Base-by-base conservation (phyloP, 2,329 filamentous ascomycete species). In the Ophiocordyceps robertsii region DNA sequence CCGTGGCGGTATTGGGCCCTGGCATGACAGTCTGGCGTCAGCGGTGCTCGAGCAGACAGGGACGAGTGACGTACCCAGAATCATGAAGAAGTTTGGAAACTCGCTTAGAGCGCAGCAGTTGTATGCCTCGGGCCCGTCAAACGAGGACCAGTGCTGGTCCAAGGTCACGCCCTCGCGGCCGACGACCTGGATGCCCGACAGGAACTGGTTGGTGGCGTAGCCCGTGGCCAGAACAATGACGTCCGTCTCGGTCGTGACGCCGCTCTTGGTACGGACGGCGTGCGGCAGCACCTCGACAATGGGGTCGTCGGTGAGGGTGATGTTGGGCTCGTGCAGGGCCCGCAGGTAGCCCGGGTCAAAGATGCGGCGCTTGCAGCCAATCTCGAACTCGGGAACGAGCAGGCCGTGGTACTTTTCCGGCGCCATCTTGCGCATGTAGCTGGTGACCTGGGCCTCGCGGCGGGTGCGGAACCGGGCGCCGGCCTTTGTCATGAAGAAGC, bases 61-160 rank as follows among this genome's bases (percentile, higher is more conserved):
- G 13, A 38, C 11, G 17, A 1, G 11, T 3, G 7, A 29, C 39
- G n/a, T 39, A 59, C 64, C 77, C 35, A 78, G 69, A 0, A 81
- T 57, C 44, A 80, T 64, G 58, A 82, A 81, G 51, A 81, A 75
- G 52, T 82, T 82, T 3, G 78, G 78, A 51, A 80, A 80, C 0
- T 70, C 71, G 47, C 72, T 72, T 56, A 81, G 60, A 2, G 69
- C 67, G 2, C 69, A 69, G 19, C 70, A 71, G 43, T 75, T 69
- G 53, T 83, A 83, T 0, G 77, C 79, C 46, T 73, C 74, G 0
- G 73, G 62, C 0, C 78, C 79, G n/a, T 75, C 76, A 41, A 72
- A 66, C 19, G 66, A 61, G 2, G 70, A 61, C 77, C 78, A 82
- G 16, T 74, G 65, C 44, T 77, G 58, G 7, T 71, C 60, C 2